Percentiles rank a stretch among this genome's conserved stretches.
Evolutionary conservation across 1,284 basidiomycete genomes (phyloP).

Genomic region (Cerrena zonata): DNA sequence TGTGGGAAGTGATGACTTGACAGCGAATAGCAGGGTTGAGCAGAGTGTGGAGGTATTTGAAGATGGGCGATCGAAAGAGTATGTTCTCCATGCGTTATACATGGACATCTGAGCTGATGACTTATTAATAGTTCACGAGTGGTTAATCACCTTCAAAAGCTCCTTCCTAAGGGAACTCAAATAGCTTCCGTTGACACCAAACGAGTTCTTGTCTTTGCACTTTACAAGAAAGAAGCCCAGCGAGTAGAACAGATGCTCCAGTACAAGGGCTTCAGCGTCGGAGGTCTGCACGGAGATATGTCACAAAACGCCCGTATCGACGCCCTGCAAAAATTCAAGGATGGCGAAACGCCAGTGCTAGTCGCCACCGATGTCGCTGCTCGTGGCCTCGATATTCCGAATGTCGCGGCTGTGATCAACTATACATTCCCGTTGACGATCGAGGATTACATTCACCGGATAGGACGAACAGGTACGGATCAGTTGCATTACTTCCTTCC

Average conservation of each 20-base stretch:
- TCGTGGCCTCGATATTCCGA: conserved; percentile 93
- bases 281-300: conserved; percentile 89
- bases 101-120: background rate
- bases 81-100: conserved; percentile 23
- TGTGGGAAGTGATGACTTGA: conserved; percentile 91
- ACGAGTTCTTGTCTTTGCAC: conserved; percentile 87
- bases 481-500: too few species aligned
- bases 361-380: conserved; percentile 98
- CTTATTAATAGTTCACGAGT: conserved; percentile 56
- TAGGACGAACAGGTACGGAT: conserved; percentile 77
- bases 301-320: conserved; percentile 82
- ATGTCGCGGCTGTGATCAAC: conserved; percentile 88
- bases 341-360: conserved; percentile 75
- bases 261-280: conserved; percentile 80
- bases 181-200: conserved; percentile 46
- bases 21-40: conserved; percentile 87
- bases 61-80: conserved; percentile 85
- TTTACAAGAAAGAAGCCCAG: conserved; percentile 97
- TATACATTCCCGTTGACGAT: conserved; percentile 97
- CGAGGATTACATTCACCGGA: conserved; percentile 95
- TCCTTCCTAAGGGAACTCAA: conserved; percentile 57
- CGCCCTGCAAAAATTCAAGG: conserved; percentile 86
- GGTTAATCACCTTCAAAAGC: conserved; percentile 52
- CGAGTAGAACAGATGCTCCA: conserved; percentile 81
- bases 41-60: conserved; percentile 88